These are phyloP conservation scores for Radiomyces spectabilis DNA, from an alignment of 192 early-diverging fungal genomes.

Conservation along the genomic window DNA sequence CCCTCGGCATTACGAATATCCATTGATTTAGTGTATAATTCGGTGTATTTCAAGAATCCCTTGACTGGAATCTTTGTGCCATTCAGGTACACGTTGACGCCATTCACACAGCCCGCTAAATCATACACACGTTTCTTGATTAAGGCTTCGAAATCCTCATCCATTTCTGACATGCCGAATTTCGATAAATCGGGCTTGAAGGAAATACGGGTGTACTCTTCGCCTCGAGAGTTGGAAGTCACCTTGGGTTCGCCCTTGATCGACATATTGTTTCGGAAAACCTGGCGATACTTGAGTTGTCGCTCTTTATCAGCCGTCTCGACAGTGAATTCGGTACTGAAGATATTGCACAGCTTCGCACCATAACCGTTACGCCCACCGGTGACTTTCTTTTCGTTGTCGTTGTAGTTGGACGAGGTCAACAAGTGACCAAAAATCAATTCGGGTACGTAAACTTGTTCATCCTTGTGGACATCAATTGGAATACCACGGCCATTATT, in stretches of 20 bases:
- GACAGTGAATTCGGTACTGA: slow-evolving; percentile 88
- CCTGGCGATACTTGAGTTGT: slow-evolving; percentile 76
- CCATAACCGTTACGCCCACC: slow-evolving; percentile 95
- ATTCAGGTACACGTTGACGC: slow-evolving; percentile 85
- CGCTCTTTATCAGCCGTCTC: slow-evolving; percentile 77
- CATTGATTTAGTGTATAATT: slow-evolving; percentile 53
- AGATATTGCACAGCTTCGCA: slow-evolving; percentile 96
- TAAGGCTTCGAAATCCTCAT: slow-evolving; percentile 81
- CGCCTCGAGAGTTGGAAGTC: slow-evolving; percentile 51
- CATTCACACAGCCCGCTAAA: slow-evolving; percentile 77
- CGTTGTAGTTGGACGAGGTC: slow-evolving; percentile 97
- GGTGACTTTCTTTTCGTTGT: slow-evolving; percentile 88
- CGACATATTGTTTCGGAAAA: slow-evolving; percentile 88
- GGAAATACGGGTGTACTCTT: slow-evolving; percentile 86
- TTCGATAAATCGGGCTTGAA: slow-evolving; percentile 91
- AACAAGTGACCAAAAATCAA: slow-evolving; percentile 96
- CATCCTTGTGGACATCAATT: slow-evolving; percentile 84
- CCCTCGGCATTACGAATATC: slow-evolving; percentile 19
- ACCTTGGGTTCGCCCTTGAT: slow-evolving; percentile 69
- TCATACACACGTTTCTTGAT: slow-evolving; percentile 92
- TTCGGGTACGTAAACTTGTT: slow-evolving; percentile 90
- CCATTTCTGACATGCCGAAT: slow-evolving; percentile 83
- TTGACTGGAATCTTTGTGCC: slow-evolving; percentile 75
- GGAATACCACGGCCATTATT: slow-evolving; percentile 97
- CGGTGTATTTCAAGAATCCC: slow-evolving; percentile 85